phyloP scores from a whole-genome alignment of 23 red algal genomes.

The Chondrus crispus region DNA sequence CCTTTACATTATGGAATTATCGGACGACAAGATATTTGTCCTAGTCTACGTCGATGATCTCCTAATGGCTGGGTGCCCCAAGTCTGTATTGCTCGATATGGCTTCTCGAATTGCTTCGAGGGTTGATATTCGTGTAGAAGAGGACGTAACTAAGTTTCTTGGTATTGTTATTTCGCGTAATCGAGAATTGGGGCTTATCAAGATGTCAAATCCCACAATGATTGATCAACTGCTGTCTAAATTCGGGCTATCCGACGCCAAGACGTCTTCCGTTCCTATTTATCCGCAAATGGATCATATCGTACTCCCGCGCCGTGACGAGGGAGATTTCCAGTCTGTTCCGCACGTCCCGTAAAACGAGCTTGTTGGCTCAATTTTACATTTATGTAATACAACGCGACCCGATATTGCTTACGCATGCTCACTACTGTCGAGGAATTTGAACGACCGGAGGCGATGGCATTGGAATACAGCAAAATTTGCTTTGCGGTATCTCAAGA shows the following conservation, averaged over 20 bases:
- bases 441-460: neutral
- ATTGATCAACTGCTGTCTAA: neutral
- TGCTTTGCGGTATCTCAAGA: conserved; percentile 3
- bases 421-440: neutral
- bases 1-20: neutral
- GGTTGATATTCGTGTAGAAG: neutral
- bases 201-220: neutral
- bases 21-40: neutral
- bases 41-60: neutral
- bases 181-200: neutral
- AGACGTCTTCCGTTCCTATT: neutral
- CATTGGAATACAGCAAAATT: conserved; percentile 1
- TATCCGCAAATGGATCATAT: neutral
- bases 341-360: neutral
- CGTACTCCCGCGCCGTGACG: neutral
- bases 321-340: neutral
- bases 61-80: neutral
- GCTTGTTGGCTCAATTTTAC: neutral
- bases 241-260: neutral
- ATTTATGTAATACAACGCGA: neutral
- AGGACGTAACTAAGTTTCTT: neutral
- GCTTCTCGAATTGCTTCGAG: neutral
- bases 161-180: neutral
- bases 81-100: neutral
- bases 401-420: conserved; percentile 34